Base-by-base conservation (phyloP, 441 rosid genomes). In the Erodium trifolium region DNA sequence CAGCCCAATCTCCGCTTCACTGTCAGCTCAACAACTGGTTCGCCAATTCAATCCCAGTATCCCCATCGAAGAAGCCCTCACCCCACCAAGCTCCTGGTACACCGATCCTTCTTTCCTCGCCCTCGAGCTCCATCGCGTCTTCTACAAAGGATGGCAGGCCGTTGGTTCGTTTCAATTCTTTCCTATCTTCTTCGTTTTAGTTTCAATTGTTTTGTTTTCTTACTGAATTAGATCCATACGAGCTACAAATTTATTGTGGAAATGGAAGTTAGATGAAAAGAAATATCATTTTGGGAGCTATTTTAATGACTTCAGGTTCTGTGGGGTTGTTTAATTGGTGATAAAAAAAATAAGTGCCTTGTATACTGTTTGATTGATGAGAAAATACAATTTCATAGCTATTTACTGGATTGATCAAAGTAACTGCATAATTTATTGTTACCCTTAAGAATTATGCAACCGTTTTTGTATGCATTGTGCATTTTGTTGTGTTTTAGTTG, bases 61-160 rank as follows among this genome's bases (percentile, higher is more conserved):
- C 49, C 89, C 93, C 2, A 77, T 93, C 19, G 89, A 90, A 71
- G 84, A 82, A 73, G 97, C 96, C 39, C 5, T 63, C 1, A 90
- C 96, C 4, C 97, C 94, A 0, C 97, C 96, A 3, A 84, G 87
- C 77, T 86, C 90, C 4, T 91, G 98, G 98, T 93, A 88, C 70
- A 86, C 86, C 3, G 86, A 87, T 43, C 76, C 87, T 41, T 79
- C 83, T 3, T 84, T 90, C 63, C 74, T 80, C 67, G 71, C 79
- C 64, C 73, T 74, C 19, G 98, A 89, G 75, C 85, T 93, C 69
- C 79, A 82, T 66, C 84, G 77, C 14, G 81, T 93, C 83, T 90
- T 93, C 84, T 85, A 80, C 72, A 81, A 82, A 76, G 94, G 91
- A 62, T 93, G 98, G 97, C 90, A 85, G 77, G 91, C 86, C 6